Conservation (phyloP, 805 yeast species). For the Yarrowia keelungensis region DNA sequence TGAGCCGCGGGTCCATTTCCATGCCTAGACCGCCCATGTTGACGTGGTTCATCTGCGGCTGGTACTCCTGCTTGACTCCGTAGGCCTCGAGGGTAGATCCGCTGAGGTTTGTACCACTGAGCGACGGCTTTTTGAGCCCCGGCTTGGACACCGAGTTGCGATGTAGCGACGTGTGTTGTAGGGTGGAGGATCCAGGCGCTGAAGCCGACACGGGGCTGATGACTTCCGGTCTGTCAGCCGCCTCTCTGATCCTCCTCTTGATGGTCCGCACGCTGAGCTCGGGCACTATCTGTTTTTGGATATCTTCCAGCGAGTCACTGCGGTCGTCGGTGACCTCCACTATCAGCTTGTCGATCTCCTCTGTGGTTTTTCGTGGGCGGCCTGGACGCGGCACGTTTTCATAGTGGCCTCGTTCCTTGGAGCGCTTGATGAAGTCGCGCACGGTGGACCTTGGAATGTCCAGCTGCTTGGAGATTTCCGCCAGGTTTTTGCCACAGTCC, state of each 20-base stretch:
- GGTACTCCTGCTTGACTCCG: slow-evolving; percentile 32
- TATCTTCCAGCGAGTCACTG: slow-evolving; percentile 38
- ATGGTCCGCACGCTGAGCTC: slow-evolving; percentile 39
- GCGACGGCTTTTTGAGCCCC: slow-evolving; percentile 8
- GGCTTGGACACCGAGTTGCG: slow-evolving; percentile 14
- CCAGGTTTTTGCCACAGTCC: slow-evolving; percentile 39
- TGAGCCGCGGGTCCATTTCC: slow-evolving; percentile 16
- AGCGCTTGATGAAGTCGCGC: slow-evolving; percentile 40
- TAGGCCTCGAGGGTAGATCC: not conserved
- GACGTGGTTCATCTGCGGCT: slow-evolving; percentile 3
- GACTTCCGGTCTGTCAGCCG: slow-evolving; percentile 19
- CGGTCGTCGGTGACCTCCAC: slow-evolving; percentile 38
- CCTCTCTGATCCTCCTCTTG: slow-evolving; percentile 39
- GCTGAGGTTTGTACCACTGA: not conserved
- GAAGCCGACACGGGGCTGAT: slow-evolving; percentile 1
- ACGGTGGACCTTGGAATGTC: slow-evolving; percentile 40
- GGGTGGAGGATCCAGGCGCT: slow-evolving; percentile 10
- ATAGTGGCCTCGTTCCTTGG: slow-evolving; percentile 40
- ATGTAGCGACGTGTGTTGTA: slow-evolving; percentile 5
- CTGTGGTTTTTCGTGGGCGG: slow-evolving; percentile 39
- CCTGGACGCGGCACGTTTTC: slow-evolving; percentile 40
- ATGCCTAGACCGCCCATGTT: slow-evolving; percentile 3
- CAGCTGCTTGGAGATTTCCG: slow-evolving; percentile 39
- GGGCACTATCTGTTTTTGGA: slow-evolving; percentile 39
- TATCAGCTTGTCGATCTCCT: slow-evolving; percentile 38